Base-by-base conservation (phyloP, 1,284 basidiomycete genomes). In the Microbotryum violaceum region DNA sequence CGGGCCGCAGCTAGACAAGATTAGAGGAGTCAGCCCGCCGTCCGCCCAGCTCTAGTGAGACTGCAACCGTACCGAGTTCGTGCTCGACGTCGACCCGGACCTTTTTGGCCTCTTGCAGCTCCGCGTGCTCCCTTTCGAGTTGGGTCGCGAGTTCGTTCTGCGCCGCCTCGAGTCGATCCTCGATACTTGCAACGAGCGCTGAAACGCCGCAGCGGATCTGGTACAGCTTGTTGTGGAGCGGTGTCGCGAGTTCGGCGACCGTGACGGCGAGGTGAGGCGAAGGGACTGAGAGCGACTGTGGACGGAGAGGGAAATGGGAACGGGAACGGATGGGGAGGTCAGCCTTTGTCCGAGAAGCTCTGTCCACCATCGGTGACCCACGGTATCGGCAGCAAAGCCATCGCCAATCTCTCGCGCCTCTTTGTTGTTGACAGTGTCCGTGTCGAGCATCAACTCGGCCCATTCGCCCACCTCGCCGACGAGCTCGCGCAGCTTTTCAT, bases 381-480 rank as follows among this genome's bases (percentile, higher is more conserved):
- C 37, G 37, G 16, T 42, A 3, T 42, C 37, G 16, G 37, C 37
- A 42, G 37, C 37, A 6, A 42, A 42, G 12, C 37, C 37, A 18
- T 42, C 37, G 14, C 37, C 37, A 16, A 42, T 42, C 37, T 42
- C 37, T 42, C 16, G 37, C 12, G 37, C 37, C 37, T 42, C 37
- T 10, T 42, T 42, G 16, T 23, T 29, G 10, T 49, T n/a, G 48
- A 49, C 21, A n/a, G 21, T 21, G 12, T 27, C 27, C 23, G 47
- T 46, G 37, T 42, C 44, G 31, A 60, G 10, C 21, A 56, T 44
- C 9, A 27, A 33, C 16, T 63, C 66, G 4, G 61, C 27, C 66
- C 66, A 68, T 33, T 68, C 64, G 21, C 50, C 62, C 14, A 68
- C 62, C 42, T 68, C 58, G 27, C 66, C 62, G 5, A 68, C 46